Conservation (phyloP, 2,329 filamentous ascomycete species). For the Aspergillus arachidicola region DNA sequence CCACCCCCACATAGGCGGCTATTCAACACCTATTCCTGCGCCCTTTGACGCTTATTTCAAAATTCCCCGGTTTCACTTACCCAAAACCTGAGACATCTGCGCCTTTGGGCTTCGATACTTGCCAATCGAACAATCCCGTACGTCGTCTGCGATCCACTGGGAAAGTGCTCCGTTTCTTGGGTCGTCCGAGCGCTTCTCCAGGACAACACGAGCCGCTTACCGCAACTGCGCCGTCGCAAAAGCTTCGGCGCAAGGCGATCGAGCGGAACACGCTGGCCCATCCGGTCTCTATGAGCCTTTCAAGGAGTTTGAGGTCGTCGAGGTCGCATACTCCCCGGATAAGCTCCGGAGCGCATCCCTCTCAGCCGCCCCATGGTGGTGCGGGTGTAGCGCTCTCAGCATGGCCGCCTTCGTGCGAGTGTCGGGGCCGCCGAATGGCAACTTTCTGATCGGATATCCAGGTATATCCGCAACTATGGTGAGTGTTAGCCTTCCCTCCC, state of each 20-base stretch:
- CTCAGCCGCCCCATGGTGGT: conserved; percentile 42
- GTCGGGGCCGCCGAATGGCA: conserved; percentile 94
- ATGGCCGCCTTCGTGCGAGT: conserved; percentile 89
- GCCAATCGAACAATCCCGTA: background rate
- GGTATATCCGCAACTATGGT: conserved; percentile 97
- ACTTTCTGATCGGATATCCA: conserved; percentile 94
- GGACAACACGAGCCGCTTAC: conserved; percentile 15
- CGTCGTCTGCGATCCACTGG: background rate
- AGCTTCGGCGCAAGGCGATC: conserved; percentile 18
- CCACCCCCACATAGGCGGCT: conserved; percentile 15
- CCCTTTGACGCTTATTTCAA: background rate
- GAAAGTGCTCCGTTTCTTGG: background rate
- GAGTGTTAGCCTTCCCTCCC: conserved; percentile 47
- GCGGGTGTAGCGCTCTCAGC: conserved; percentile 42
- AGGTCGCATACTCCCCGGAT: conserved; percentile 31
- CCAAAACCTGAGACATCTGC: background rate
- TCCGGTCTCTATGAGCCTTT: conserved; percentile 31
- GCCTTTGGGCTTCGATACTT: conserved; percentile 5
- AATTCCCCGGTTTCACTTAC: conserved; percentile 3
- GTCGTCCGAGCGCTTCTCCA: background rate
- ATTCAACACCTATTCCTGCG: conserved; percentile 9
- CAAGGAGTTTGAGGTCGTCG: conserved; percentile 22
- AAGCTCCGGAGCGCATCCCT: conserved; percentile 26
- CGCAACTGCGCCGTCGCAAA: conserved; percentile 16
- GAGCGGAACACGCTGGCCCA: conserved; percentile 6